Base-by-base conservation (phyloP, 176 grass and related monocot species). In the Bolboschoenus planiculmis region DNA sequence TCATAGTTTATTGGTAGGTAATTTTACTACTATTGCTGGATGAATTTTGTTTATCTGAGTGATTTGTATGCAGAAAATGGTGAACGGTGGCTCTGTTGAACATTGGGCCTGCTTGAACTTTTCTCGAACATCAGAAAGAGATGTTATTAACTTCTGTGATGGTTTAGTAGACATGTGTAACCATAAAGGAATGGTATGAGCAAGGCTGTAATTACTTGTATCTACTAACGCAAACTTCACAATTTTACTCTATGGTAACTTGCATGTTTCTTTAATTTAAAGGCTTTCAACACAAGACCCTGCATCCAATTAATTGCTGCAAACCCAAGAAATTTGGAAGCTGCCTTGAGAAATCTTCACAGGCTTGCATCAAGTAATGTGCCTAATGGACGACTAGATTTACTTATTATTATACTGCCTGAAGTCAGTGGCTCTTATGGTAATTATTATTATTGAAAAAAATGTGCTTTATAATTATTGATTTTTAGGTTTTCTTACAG, bases 51-150 rank as follows among this genome's bases (percentile, higher is more conserved):
- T 11, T 14, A 36, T 27, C 3, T 43, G 3, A 78, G 83, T 42
- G 29, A 7, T 85, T 16, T 73, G 59, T 84, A 18, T 82, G 14
- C 65, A 97, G 87, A 93, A 93, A 97, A 88, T 97, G 94, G 88
- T 97, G 31, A 81, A 91, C 73, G 94, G 91, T 53, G 89, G 87
- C 43, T 78, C 26, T 42, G 83, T 97, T 3, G 67, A 97, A 27
- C 55, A 85, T 58, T 97, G 94, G 94, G 82, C 94, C 10, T 91
- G 89, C 74, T 23, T 97, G 63, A 97, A 58, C 36, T 93, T 93
- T 81, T 89, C 90, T 29, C 82, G 79, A 26, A 87, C 81, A 80
- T 80, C 47, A 6, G 51, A 42, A 29, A 81, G 85, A 56, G 91
- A 93, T 27, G 88, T 93, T 10, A 16, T 68, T 1, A 81, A 75